phyloP scores from a whole-genome alignment of 345 rosid genomes.

The Cardiospermum halicacabum region DNA sequence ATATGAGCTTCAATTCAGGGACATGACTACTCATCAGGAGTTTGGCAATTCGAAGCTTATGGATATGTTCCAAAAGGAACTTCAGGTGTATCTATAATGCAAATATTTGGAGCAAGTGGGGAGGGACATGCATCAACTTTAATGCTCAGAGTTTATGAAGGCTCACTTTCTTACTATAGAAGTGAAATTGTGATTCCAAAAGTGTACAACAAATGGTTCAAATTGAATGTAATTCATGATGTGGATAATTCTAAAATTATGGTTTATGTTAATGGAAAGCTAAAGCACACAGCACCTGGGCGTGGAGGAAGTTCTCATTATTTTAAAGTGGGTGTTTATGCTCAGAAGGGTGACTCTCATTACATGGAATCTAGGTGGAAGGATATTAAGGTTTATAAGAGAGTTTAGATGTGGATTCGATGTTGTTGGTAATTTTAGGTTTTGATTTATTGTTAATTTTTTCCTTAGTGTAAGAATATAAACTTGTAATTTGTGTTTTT shows the following conservation, averaged over 20 bases:
- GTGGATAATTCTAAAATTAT: conserved; percentile 10
- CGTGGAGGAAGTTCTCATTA: conserved; percentile 23
- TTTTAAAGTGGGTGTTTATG: conserved; percentile 39
- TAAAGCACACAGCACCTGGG: conserved; percentile 12
- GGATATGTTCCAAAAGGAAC: not conserved
- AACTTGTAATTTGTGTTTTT: no score
- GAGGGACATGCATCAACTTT: conserved; percentile 22
- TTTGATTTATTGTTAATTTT: no score
- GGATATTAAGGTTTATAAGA: conserved; percentile 19
- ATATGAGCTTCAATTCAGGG: no score
- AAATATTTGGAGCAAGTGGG: conserved; percentile 28
- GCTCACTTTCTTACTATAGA: conserved; percentile 23
- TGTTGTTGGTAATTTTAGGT: no score
- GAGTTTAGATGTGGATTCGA: no score
- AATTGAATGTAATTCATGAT: conserved; percentile 33
- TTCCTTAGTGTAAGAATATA: no score
- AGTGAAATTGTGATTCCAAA: conserved; percentile 8
- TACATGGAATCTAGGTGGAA: conserved; percentile 37
- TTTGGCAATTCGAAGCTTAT: conserved; percentile 2
- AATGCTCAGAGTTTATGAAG: conserved; percentile 30
- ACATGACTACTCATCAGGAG: not conserved
- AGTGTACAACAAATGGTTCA: conserved; percentile 27
- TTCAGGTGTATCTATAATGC: conserved; percentile 30
- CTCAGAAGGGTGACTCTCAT: conserved; percentile 8
- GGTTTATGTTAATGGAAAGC: conserved; percentile 26